Base-by-base conservation (phyloP, 106 monocot species). In the Dendrobium officinale region DNA sequence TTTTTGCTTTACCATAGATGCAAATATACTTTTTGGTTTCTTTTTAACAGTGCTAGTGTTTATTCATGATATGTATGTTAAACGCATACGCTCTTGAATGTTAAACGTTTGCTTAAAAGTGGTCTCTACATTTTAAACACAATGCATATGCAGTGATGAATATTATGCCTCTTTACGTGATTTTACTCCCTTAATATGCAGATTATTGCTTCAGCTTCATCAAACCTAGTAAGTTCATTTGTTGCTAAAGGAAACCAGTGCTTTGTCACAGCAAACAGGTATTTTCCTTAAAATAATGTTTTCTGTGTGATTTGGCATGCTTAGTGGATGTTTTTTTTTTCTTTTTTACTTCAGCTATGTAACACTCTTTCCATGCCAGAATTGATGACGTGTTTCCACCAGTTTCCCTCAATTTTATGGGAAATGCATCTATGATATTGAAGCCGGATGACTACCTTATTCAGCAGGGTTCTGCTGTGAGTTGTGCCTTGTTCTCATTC, bases 381-480 rank as follows among this genome's bases (percentile, higher is more conserved):
- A 82, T 84, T 80, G 82, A 85, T 76, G 87, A 91, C 4, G 79
- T 83, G 68, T 94, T 97, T 85, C 97, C 97, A 78, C 79, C 86
- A 49, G 88, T 97, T 47, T 81, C 86, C 43, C 73, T 97, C 41
- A 92, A 83, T 82, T 97, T 97, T 83, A 86, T 84, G 67, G 94
- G 91, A 11, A 79, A 84, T 77, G 94, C 92, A 73, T 75, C 85
- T 29, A 84, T 97, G 97, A 31, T 31, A 19, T 75, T 97, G 72
- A 91, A 86, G 75, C 97, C 97, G 61, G 78, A 92, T 81, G 88
- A 97, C 66, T 97, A 97, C 85, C 94, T 97, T 83, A 80, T 97
- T 55, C 94, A 90, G 80, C 90, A 94, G 85, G 90, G 88, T 42
- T 84, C 75, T 79, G 82, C 88, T 77, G 97, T 97, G 86, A 88